Base-by-base conservation (phyloP, 768 basidiomycete genomes). In the Russula brevipes region DNA sequence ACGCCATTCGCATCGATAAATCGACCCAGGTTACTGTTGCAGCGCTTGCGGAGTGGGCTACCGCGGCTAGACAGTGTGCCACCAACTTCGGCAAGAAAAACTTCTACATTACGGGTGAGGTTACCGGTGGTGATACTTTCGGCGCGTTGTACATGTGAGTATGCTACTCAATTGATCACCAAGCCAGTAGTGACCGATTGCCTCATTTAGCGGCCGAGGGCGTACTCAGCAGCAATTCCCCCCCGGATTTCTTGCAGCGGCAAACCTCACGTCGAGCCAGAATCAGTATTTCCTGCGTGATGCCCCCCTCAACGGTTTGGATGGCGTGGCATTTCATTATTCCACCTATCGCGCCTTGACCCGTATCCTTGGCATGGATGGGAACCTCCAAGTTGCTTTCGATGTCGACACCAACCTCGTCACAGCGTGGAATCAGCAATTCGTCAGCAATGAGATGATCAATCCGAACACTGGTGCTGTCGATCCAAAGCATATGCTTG, bases 1-100 rank as follows among this genome's bases (percentile, higher is more conserved):
- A 97, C 72, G 94, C 85, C 60, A 96, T 97, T 72, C 94, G 94
- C 75, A 86, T 97, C 75, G 94, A 96, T 73, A 97, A 97, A 74
- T 85, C 94, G 33, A 95, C 92, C 0, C 94, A 97, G 72, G 82
- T 97, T 60, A 91, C 91, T 5, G 84, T 96, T 16, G 85, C 87
- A 56, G 91, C 89, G 4, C 79, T 95, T 55, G 80, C 90, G 2
- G 70, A 78, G 0, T 97, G 94, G 94, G 78, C 90, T 0, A 74
- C 84, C 0, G 78, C 79, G 59, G 91, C 92, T 1, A 82, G 91
- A 46, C 77, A 79, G 10, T 96, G 94, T 72, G 94, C 94, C 1
- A 72, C 76, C 2, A 74, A 77, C 0, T 74, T 91, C 16, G 85
- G 85, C 57, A 97, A 97, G 78, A 81, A 77, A 5, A 94, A 97